Evolutionary conservation across 768 basidiomycete genomes (phyloP).

Genomic region (Boletus rubropictus): DNA sequence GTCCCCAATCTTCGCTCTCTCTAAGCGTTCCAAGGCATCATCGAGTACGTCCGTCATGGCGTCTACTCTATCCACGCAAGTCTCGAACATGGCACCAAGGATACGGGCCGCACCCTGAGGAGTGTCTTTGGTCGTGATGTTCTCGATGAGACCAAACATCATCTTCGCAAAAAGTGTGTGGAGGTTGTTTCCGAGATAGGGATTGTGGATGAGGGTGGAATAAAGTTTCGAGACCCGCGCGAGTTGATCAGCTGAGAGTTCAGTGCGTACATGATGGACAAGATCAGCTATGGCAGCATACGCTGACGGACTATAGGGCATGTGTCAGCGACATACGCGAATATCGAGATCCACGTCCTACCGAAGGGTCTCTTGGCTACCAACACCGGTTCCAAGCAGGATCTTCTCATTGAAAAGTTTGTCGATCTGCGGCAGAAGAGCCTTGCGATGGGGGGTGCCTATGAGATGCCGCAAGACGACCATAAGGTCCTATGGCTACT

Average conservation of each 20-base stretch:
- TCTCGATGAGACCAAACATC: conserved; percentile 84
- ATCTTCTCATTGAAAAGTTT: conserved; percentile 89
- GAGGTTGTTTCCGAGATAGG: conserved; percentile 69
- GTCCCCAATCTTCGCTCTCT: conserved; percentile 38
- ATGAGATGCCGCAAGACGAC: conserved; percentile 89
- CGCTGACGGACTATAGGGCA: conserved; percentile 54
- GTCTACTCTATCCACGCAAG: conserved; percentile 78
- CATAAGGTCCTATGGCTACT: conserved; percentile 68
- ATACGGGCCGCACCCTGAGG: conserved; percentile 61
- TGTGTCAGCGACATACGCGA: conserved; percentile 1
- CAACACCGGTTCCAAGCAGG: conserved; percentile 77
- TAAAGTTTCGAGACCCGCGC: conserved; percentile 76
- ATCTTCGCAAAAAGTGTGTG: conserved; percentile 92
- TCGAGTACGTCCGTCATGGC: conserved; percentile 62
- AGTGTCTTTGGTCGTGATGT: conserved; percentile 71
- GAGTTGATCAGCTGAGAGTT: conserved; percentile 73
- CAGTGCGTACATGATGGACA: conserved; percentile 83
- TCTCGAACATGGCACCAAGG: conserved; percentile 73
- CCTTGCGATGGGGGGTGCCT: conserved; percentile 68
- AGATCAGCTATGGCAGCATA: conserved; percentile 90
- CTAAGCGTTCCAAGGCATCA: conserved; percentile 42
- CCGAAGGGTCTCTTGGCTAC: conserved; percentile 82
- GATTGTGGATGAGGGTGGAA: conserved; percentile 85
- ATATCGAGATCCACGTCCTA: conserved; percentile 26
- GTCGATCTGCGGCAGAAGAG: conserved; percentile 77